Evolutionary conservation across 176 grass and related monocot genomes (phyloP).

Genomic region (Cymbopogon citratus): DNA sequence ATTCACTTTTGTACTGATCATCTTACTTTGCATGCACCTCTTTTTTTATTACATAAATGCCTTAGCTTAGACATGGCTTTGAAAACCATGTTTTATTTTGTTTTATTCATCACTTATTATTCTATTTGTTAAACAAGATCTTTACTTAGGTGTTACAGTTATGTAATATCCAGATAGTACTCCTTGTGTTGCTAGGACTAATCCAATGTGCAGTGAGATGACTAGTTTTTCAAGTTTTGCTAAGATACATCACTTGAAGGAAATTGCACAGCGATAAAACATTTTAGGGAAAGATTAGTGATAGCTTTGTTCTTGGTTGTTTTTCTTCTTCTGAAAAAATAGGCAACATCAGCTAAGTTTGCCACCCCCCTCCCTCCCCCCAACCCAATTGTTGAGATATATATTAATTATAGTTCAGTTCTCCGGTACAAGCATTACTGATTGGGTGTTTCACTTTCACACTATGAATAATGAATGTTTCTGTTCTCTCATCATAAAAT

Average conservation of each 20-base stretch:
- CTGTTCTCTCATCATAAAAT: not conserved
- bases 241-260: not conserved
- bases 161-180: not conserved
- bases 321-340: not conserved
- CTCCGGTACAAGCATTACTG: not conserved
- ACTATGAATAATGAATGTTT: not conserved
- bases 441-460: not conserved
- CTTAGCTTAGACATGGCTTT: not conserved
- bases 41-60: constrained; percentile 10
- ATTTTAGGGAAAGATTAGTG: not conserved
- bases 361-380: too few species aligned
- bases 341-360: not conserved
- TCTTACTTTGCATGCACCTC: constrained; percentile 7
- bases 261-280: not conserved
- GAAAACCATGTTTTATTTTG: not conserved
- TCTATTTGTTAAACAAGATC: constrained; percentile 1
- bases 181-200: not conserved
- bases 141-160: not conserved
- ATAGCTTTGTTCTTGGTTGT: not conserved
- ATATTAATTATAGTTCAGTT: not conserved
- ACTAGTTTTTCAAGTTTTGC: not conserved
- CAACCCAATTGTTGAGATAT: not conserved
- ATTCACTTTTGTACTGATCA: not conserved
- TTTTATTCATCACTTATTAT: constrained; percentile 4
- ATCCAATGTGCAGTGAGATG: not conserved